Base-by-base conservation (phyloP, 345 rosid species). In the Tarenaya hassleriana region DNA sequence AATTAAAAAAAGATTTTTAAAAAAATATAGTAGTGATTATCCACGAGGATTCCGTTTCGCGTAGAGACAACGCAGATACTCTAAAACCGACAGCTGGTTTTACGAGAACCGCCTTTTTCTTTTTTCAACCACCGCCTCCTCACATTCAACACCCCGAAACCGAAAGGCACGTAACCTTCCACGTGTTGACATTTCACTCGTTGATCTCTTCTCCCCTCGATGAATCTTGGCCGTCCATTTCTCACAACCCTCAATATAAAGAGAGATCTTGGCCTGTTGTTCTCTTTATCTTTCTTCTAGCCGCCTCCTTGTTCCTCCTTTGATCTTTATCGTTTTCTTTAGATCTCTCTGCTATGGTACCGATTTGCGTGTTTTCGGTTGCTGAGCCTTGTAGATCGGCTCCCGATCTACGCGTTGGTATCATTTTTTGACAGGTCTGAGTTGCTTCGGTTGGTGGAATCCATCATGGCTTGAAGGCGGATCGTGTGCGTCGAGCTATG, bases 151-250 rank as follows among this genome's bases (percentile, higher is more conserved):
- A 55, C 52, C n/a, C n/a, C n/a, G n/a, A n/a, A n/a, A n/a, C 47
- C 55, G 33, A 60, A 37, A 37, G 46, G 64, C 33, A 10, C 50
- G 67, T 44, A 34, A 54, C 17, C 49, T 29, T n/a, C 41, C 43
- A 63, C 69, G 57, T 63, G 38, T 16, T 45, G 4, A 1, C 2
- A 68, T 55, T 7, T 19, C 4, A 34, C 10, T 75, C 71, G 52
- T 74, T 46, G 38, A 70, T n/a, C 71, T 51, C 27, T 7, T 33
- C n/a, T n/a, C 0, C 5, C 15, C 1, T 3, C 53, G 11, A 8
- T 7, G 17, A 40, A 69, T 81, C 69, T 5, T 1, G 58, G 16
- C 74, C 82, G 70, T 76, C 62, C 58, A 56, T 68, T 66, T 34
- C 1, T 31, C 16, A 27, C 0, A 10, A 21, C 55, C 16, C 19